A percentile compares a stretch with the other conserved stretches of the same genome.
These are phyloP conservation scores for Scutellaria galericulata DNA, from an alignment of 257 asterid genomes.

Conservation along the genomic window DNA sequence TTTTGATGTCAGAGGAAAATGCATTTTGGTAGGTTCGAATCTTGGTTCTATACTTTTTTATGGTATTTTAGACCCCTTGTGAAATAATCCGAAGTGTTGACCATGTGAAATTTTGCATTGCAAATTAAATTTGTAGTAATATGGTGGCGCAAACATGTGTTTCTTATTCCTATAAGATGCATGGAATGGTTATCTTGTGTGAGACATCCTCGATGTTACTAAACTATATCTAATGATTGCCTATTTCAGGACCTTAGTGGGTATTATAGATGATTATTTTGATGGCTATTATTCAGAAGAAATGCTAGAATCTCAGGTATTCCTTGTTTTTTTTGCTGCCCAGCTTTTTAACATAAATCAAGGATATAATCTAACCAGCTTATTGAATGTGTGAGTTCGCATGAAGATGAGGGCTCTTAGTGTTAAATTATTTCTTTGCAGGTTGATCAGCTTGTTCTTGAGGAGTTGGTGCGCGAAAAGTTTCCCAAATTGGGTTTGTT, in stretches of 20 bases:
- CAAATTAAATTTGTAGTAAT: neutral
- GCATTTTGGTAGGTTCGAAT: conserved; percentile 80
- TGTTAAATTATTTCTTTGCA: conserved; percentile 42
- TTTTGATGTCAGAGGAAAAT: conserved; percentile 94
- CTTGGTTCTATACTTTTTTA: conserved; percentile 29
- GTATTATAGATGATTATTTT: conserved; percentile 86
- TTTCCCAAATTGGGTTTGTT: conserved; percentile 86
- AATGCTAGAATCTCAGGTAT: conserved; percentile 92
- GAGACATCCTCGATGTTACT: conserved; percentile 23
- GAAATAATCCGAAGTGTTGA: neutral
- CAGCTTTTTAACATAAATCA: conserved; percentile 16
- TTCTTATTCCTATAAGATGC: conserved; percentile 17
- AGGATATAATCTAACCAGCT: neutral
- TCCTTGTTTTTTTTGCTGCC: conserved; percentile 27
- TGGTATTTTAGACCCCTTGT: conserved; percentile 20
- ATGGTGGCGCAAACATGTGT: neutral
- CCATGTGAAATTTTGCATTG: conserved; percentile 21
- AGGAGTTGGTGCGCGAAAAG: conserved; percentile 93
- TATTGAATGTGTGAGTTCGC: conserved; percentile 11
- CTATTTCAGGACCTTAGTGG: conserved; percentile 79
- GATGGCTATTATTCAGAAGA: conserved; percentile 95
- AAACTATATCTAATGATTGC: conserved; percentile 31
- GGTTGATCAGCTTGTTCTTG: conserved; percentile 99
- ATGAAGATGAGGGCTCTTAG: conserved; percentile 25
- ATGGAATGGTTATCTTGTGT: conserved; percentile 4